Percentiles rank a stretch among this genome's conserved stretches.
These are phyloP conservation scores for Fonsecaea multimorphosa DNA, from an alignment of 2,329 filamentous ascomycete genomes.

Conservation along the genomic window DNA sequence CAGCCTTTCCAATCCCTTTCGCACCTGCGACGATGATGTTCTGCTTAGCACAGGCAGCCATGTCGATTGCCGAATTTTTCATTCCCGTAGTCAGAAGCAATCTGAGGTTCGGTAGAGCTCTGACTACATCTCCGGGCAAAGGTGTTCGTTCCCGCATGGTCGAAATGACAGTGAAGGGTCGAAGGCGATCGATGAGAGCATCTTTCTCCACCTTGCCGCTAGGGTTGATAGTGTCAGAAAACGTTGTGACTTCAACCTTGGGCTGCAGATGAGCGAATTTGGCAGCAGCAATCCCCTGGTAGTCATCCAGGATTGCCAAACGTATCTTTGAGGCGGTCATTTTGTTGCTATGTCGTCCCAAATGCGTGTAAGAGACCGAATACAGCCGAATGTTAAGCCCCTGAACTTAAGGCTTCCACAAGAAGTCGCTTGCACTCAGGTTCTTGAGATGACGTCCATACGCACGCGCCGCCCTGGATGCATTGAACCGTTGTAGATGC, in stretches of 20 bases:
- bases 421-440: not conserved
- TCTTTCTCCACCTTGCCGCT: slow-evolving; percentile 57
- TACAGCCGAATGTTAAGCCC: not conserved
- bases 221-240: slow-evolving; percentile 57
- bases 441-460: not conserved
- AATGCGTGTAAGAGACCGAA: not conserved
- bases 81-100: slow-evolving; percentile 75
- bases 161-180: slow-evolving; percentile 73
- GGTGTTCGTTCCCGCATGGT: slow-evolving; percentile 85
- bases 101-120: slow-evolving; percentile 73
- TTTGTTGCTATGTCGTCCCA: not conserved
- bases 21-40: slow-evolving; percentile 70
- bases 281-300: slow-evolving; percentile 61
- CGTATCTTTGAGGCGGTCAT: slow-evolving; percentile 16
- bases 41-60: slow-evolving; percentile 64
- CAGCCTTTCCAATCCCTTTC: slow-evolving; percentile 41
- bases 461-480: not conserved
- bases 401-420: not conserved
- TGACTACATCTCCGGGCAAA: slow-evolving; percentile 69
- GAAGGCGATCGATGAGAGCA: slow-evolving; percentile 67
- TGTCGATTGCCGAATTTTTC: slow-evolving; percentile 73
- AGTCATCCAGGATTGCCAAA: slow-evolving; percentile 76
- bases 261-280: slow-evolving; percentile 60
- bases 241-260: slow-evolving; percentile 65
- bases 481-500: not conserved